Percentiles rank a stretch among this genome's conserved stretches.
Conservation (phyloP, 1,139 yeast species). For the Protomyces pachydermus region DNA sequence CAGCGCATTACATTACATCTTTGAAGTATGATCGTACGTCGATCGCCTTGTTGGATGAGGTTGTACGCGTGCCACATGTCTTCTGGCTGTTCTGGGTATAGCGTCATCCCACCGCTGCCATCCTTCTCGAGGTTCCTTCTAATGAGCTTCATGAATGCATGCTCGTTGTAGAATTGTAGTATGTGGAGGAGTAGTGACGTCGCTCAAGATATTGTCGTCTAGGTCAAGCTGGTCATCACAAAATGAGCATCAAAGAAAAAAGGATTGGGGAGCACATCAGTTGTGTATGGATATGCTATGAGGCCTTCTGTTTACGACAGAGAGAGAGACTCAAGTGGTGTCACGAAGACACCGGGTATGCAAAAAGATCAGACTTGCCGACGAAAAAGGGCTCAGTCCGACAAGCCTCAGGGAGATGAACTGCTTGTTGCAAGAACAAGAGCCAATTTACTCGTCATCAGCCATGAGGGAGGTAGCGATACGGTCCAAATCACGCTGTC, state of each 20-base stretch:
- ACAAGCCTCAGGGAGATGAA: not conserved
- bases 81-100: conserved; percentile 82
- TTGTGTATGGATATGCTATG: not conserved
- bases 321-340: not conserved
- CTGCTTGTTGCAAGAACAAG: not conserved
- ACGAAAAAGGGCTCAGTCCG: too few species aligned
- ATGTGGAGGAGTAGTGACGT: not conserved
- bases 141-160: conserved; percentile 49
- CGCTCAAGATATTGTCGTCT: not conserved
- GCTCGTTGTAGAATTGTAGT: not conserved
- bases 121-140: conserved; percentile 55
- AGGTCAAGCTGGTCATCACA: too few species aligned
- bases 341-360: too few species aligned
- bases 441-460: not conserved
- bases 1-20: not conserved
- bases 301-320: not conserved
- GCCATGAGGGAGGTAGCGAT: conserved; percentile 91
- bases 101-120: conserved; percentile 57
- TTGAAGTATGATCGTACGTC: conserved; percentile 43
- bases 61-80: conserved; percentile 89
- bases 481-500: conserved; percentile 99
- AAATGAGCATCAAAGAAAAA: not conserved
- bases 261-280: not conserved
- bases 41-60: conserved; percentile 69
- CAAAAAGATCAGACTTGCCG: too few species aligned